Evolutionary conservation across 139 green algal species (phyloP).

Genomic region (Coelastrella sp.): DNA sequence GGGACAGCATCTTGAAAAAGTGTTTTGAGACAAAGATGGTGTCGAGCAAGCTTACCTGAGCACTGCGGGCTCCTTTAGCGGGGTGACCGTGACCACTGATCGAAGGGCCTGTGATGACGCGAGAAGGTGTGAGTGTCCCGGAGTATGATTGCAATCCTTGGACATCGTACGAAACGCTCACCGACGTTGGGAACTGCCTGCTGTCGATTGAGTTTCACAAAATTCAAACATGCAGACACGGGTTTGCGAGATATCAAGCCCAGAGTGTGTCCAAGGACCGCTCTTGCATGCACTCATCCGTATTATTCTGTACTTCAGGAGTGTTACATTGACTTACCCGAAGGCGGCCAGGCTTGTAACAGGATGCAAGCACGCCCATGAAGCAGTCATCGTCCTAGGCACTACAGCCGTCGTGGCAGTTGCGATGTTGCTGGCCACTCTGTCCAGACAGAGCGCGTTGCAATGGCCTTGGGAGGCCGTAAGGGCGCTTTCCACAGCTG

Average conservation of each 20-base stretch:
- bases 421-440: background rate
- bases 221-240: no score
- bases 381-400: background rate
- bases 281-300: no score
- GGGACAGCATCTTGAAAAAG: background rate
- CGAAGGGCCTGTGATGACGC: background rate
- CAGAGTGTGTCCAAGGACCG: background rate
- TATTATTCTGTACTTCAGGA: no score
- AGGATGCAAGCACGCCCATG: no score
- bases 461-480: conserved; percentile 21
- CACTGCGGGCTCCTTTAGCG: no score
- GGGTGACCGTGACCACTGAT: no score
- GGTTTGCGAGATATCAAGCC: no score
- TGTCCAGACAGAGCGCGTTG: background rate
- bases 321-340: no score
- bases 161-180: background rate
- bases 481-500: background rate
- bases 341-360: no score
- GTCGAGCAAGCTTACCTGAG: no score
- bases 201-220: background rate
- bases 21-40: no score
- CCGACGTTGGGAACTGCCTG: background rate
- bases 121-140: background rate
- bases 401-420: background rate
- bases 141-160: background rate